Evolutionary conservation across 441 rosid genomes (phyloP).

Genomic region (Corymbia citriodora): DNA sequence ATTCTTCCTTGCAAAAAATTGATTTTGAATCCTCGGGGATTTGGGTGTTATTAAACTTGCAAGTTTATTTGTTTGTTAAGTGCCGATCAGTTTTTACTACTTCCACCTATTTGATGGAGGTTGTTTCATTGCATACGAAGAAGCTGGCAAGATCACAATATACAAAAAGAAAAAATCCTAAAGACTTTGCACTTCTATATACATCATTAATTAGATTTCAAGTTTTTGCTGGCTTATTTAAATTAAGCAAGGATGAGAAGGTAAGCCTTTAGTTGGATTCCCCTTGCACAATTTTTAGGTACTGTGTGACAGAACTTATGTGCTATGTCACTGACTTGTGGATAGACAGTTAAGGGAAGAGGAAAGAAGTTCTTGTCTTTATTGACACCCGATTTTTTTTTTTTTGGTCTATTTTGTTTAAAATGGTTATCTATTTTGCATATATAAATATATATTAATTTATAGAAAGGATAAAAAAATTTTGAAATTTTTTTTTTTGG

Average conservation of each 20-base stretch:
- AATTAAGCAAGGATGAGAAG: conserved; percentile 86
- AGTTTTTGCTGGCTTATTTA: conserved; percentile 95
- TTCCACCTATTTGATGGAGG: too few relatives aligned
- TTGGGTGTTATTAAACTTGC: too few relatives aligned
- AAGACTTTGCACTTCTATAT: conserved; percentile 72
- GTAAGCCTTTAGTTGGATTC: conserved; percentile 87
- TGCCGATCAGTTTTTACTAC: too few relatives aligned
- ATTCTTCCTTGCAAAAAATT: too few relatives aligned
- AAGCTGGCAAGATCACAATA: background rate
- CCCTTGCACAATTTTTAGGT: conserved; percentile 95
- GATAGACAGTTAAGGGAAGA: conserved; percentile 1
- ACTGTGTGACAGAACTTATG: conserved; percentile 9
- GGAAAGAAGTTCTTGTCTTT: conserved; percentile 1
- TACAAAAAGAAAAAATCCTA: conserved; percentile 40
- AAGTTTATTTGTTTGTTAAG: too few relatives aligned
- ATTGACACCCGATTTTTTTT: too few relatives aligned
- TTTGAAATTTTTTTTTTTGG: too few relatives aligned
- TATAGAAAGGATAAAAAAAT: too few relatives aligned
- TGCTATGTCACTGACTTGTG: background rate
- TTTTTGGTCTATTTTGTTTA: too few relatives aligned
- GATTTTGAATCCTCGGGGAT: too few relatives aligned
- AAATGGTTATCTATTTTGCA: too few relatives aligned
- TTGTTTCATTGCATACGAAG: conserved; percentile 17
- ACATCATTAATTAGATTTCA: conserved; percentile 81
- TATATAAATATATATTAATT: too few relatives aligned